Evolutionary conservation across 345 rosid genomes (phyloP).

Genomic region (Gossypium arboreum): DNA sequence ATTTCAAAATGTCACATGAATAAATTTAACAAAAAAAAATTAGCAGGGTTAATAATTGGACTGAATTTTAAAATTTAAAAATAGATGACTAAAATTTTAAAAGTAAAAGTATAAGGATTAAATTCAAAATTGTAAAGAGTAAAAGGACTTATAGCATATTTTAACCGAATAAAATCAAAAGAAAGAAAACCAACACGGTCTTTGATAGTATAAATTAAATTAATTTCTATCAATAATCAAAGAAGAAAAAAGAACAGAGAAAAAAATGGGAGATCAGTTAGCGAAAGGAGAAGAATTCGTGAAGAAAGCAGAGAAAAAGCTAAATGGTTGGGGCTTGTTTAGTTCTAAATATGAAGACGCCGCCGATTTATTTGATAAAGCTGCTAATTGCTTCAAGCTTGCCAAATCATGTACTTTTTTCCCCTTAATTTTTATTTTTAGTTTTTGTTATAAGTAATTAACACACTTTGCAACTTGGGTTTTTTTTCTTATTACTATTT

Average conservation of each 20-base stretch:
- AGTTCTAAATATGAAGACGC: slow-evolving; percentile 68
- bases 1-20: too few species aligned
- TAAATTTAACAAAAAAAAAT: too few species aligned
- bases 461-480: neutral
- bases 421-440: neutral
- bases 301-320: slow-evolving; percentile 72
- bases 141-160: too few species aligned
- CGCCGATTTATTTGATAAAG: slow-evolving; percentile 71
- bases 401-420: slow-evolving; percentile 53
- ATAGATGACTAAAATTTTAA: too few species aligned
- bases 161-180: too few species aligned
- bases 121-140: too few species aligned
- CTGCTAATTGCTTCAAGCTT: slow-evolving; percentile 69
- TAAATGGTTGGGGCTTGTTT: slow-evolving; percentile 53
- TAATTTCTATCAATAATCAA: neutral
- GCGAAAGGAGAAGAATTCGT: slow-evolving; percentile 57
- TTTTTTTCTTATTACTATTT: neutral
- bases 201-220: neutral
- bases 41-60: too few species aligned
- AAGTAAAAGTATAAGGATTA: too few species aligned
- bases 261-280: slow-evolving; percentile 51
- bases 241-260: neutral
- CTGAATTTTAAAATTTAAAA: too few species aligned
- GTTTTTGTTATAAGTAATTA: neutral
- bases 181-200: too few species aligned